Conservation (phyloP, 2,329 filamentous ascomycete genomes). For the Epichloe coenophiala region DNA sequence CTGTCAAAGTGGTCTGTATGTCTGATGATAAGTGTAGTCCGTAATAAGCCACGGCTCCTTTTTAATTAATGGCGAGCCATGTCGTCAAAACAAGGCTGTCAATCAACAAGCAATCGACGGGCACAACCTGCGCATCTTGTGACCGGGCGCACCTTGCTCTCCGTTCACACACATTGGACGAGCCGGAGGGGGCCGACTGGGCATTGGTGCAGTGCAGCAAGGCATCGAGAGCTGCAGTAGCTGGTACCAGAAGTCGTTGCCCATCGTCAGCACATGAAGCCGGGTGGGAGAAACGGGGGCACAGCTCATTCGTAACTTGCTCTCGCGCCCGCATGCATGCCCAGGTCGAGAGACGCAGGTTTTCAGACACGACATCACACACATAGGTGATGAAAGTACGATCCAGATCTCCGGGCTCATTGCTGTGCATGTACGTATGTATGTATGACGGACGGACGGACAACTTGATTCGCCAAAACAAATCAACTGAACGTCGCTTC, state of each 20-base stretch:
- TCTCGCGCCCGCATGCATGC: not conserved
- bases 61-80: not conserved
- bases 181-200: slow-evolving; percentile 3
- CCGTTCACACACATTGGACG: not conserved
- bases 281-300: slow-evolving; percentile 1
- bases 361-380: not conserved
- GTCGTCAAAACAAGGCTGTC: not conserved
- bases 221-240: slow-evolving; percentile 6
- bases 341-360: not conserved
- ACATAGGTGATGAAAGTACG: not conserved
- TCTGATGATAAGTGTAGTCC: too few species aligned
- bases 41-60: too few species aligned
- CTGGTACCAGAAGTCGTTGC: slow-evolving; percentile 6
- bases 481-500: not conserved
- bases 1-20: too few species aligned
- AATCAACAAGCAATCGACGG: too few species aligned
- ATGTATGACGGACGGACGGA: not conserved
- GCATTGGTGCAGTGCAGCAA: slow-evolving; percentile 5
- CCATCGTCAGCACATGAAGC: too few species aligned
- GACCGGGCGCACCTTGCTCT: not conserved
- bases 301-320: not conserved
- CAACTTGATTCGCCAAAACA: not conserved
- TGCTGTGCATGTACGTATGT: not conserved
- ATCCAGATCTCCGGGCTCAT: slow-evolving; percentile 5
- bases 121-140: not conserved